Percentiles rank a stretch among this genome's conserved stretches.
phyloP scores from a whole-genome alignment of 441 rosid genomes.

The California macrophylla region DNA sequence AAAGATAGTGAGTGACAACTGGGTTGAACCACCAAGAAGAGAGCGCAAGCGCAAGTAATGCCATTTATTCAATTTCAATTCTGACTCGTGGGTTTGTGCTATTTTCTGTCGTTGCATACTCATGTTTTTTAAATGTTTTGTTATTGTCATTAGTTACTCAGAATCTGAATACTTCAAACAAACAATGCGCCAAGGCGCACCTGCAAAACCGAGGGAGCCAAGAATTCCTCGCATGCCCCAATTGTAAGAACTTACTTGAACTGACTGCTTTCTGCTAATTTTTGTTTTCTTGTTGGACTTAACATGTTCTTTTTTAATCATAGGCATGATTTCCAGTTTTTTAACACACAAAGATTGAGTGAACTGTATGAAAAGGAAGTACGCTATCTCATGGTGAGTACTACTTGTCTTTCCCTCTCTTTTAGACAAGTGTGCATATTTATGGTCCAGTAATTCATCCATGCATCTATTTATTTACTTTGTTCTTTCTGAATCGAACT shows the following conservation, averaged over 20 bases:
- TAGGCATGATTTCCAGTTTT: constrained; percentile 98
- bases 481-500: constrained; percentile 8
- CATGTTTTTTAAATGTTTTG: not conserved
- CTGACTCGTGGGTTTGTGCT: not conserved
- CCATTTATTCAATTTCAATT: not conserved
- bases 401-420: not conserved
- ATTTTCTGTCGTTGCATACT: not conserved
- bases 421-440: not conserved
- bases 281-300: not conserved
- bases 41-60: constrained; percentile 97
- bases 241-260: constrained; percentile 43
- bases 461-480: not conserved
- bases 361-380: constrained; percentile 98
- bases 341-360: constrained; percentile 84
- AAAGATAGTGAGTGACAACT: constrained; percentile 89
- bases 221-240: constrained; percentile 99
- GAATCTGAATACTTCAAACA: constrained; percentile 96
- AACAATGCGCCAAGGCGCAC: constrained; percentile 95
- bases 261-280: constrained; percentile 5
- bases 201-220: constrained; percentile 92
- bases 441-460: not conserved
- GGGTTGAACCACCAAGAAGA: constrained; percentile 98
- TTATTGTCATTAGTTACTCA: constrained; percentile 54
- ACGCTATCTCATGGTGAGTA: constrained; percentile 83
- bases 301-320: constrained; percentile 16